Evolutionary conservation across 108 stramenopile species (phyloP).

Genomic region (Cyclostephanos tholiformis): DNA sequence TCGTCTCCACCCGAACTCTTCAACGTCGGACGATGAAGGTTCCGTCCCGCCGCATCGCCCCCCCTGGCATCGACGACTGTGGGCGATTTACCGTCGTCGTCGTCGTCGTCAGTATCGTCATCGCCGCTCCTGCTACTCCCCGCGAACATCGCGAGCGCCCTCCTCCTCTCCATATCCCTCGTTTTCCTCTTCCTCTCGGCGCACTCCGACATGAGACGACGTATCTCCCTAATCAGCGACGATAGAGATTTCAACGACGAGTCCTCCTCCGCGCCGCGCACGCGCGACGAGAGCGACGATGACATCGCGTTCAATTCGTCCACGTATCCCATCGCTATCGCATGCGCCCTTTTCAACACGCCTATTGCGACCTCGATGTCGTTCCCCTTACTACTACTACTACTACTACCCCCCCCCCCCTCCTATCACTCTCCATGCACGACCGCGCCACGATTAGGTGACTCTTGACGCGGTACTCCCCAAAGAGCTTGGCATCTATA

Average conservation of each 20-base stretch:
- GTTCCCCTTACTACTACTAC: too few relatives aligned
- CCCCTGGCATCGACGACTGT: too few relatives aligned
- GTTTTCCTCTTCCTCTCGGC: conserved; percentile 47
- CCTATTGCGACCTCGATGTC: conserved; percentile 23
- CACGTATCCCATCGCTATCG: conserved; percentile 48
- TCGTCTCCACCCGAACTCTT: background rate
- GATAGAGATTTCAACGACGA: conserved; percentile 45
- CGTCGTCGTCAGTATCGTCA: conserved; percentile 61
- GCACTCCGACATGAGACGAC: conserved; percentile 47
- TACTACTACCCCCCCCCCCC: conserved; percentile 27
- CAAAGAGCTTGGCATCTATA: conserved; percentile 73
- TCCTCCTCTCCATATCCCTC: conserved; percentile 62
- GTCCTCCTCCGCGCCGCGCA: conserved; percentile 32
- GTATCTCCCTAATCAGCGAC: conserved; percentile 66
- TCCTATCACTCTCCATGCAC: conserved; percentile 45
- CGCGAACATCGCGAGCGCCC: too few relatives aligned
- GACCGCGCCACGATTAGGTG: conserved; percentile 57
- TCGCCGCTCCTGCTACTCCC: too few relatives aligned
- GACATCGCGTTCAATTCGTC: conserved; percentile 21
- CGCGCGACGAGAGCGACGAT: background rate
- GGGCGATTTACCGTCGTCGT: background rate
- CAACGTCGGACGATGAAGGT: background rate
- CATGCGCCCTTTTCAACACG: conserved; percentile 50
- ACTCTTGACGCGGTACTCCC: conserved; percentile 78
- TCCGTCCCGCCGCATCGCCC: too few relatives aligned